Base-by-base conservation (phyloP, 2,329 filamentous ascomycete species). In the Calonectria pseudoturangicola region DNA sequence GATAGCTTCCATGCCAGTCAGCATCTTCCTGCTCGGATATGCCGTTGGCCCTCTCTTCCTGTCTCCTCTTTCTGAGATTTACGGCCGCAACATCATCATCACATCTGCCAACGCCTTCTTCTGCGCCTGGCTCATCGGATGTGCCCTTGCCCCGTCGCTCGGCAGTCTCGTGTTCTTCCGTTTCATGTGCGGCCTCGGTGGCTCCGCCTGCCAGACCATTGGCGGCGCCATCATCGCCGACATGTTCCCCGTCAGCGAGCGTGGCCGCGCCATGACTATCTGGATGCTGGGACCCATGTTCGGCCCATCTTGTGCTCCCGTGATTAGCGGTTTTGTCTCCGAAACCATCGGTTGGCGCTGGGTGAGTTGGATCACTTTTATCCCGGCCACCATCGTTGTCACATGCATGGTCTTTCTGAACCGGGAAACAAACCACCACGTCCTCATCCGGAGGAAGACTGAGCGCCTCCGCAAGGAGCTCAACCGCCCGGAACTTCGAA, bases 41-140 rank as follows among this genome's bases (percentile, higher is more conserved):
- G 87, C 86, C 21, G 81, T 92, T 27, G 91, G 91, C 0, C 91
- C 91, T 1, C 81, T 92, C 8, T 83, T 91, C 60, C 80, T 92
- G 2, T 89, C 90, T 2, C 90, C 90, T 0, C 77, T 92, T 54
- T 90, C 88, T 1, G 92, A 94, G 80, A 89, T 93, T 69, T 93
- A 92, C 78, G 92, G 93, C 1, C 87, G 92, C 3, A 82, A 90
- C 4, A 82, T 87, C 1, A 81, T 94, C 41, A 87, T 93, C 73
- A 87, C 89, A 27, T 81, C 79, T 2, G 89, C 90, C 70, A 94
- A 92, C 74, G 79, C 87, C 7, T 86, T 91, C 71, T 94, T 93
- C 80, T 87, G 91, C 70, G 79, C 89, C 2, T 93, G 91, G 85
- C 90, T 90, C 56, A 88, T 94, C 74, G 92, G 90, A 0, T 93